Evolutionary conservation across 306 rosid genomes (phyloP).

Genomic region (Sesbania bispinosa): DNA sequence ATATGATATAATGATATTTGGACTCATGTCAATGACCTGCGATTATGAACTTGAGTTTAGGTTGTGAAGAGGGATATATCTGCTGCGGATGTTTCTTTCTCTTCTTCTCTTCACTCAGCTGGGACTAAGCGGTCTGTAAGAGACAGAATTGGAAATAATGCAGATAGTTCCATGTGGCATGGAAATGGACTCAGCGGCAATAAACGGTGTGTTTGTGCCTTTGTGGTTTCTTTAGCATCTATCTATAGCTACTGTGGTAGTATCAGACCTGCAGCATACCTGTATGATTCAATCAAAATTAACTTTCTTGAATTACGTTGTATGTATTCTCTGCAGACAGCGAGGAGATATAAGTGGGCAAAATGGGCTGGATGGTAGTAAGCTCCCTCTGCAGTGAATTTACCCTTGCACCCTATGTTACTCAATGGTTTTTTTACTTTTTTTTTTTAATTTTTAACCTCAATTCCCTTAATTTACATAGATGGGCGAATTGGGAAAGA

Average conservation of each 20-base stretch:
- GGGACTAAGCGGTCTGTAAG: conserved; percentile 87
- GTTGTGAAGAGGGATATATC: conserved; percentile 76
- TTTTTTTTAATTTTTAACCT: conserved; percentile 21
- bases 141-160: conserved; percentile 76
- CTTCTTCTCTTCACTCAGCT: conserved; percentile 40
- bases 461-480: conserved; percentile 22
- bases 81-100: conserved; percentile 38
- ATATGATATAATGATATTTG: conserved; percentile 7
- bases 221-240: conserved; percentile 9
- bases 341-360: conserved; percentile 49
- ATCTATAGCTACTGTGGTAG: conserved; percentile 1
- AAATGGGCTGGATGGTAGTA: conserved; percentile 56
- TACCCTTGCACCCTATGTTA: conserved; percentile 23
- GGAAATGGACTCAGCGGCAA: conserved; percentile 42
- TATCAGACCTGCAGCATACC: neutral
- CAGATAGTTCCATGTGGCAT: conserved; percentile 39
- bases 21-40: conserved; percentile 11
- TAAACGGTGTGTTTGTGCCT: conserved; percentile 57
- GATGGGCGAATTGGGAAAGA: conserved; percentile 55
- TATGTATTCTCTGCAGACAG: conserved; percentile 54
- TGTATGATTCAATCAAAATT: neutral
- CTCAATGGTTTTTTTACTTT: conserved; percentile 3
- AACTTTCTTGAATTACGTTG: neutral
- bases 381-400: conserved; percentile 33
- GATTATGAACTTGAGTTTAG: conserved; percentile 39